Base-by-base conservation (phyloP, 768 basidiomycete genomes). In the Russula ochroleuca region DNA sequence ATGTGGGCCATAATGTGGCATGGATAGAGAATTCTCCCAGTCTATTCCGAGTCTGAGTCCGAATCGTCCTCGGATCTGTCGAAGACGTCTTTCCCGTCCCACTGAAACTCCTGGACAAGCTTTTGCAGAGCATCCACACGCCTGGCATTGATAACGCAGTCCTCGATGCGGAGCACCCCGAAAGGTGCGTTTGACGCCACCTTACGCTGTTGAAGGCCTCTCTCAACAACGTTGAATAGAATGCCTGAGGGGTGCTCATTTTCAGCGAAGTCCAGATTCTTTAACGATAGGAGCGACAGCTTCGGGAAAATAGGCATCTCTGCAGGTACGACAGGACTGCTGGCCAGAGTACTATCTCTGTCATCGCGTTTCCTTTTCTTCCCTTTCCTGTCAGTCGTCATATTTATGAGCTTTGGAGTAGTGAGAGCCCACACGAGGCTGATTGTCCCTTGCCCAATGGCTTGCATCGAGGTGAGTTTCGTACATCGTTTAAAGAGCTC, bases 361-460 rank as follows among this genome's bases (percentile, higher is more conserved):
- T n/a, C n/a, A 23, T 15, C 15, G 10, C 19, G 31, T 14, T 5
- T 38, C n/a, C 15, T 33, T 47, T 35, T 21, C 13, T 47, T 58
- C 7, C 43, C 31, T 40, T 47, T 47, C n/a, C 41, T 2, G 9
- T 25, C 1, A 9, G 23, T 5, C n/a, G 10, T 5, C 21, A 21
- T 10, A 35, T 19, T 21, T 11, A n/a, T 19, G 21, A 8, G 19
- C 13, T 19, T 52, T 1, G 50, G 51, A 37, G 62, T 33, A 10
- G 56, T 51, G 37, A 64, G 57, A 8, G n/a, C 38, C 45, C n/a
- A 25, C 31, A 64, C 51, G 17, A 64, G 57, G 8, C 37, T 14
- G 4, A 35, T 48, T 7, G 57, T 41, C 25, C 43, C 63, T 0
- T 13, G 25, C 21, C 57, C 63, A 13, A 19, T 47, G 25, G 31